Base-by-base conservation (phyloP, 2,329 filamentous ascomycete genomes). In the Pseudogymnoascus sp. region DNA sequence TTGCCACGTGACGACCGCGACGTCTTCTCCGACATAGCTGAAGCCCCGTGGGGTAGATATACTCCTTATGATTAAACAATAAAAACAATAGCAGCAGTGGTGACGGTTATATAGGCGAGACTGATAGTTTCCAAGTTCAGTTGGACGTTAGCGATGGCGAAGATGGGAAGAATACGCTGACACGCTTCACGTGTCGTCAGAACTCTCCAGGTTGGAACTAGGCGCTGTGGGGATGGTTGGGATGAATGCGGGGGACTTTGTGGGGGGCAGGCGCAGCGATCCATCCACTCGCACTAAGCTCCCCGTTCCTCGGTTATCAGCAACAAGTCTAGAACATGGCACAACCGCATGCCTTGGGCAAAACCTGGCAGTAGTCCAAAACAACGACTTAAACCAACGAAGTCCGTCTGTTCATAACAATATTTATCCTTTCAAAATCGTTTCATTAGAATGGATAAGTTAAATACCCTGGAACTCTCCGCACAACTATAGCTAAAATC, bases 1-100 rank as follows among this genome's bases (percentile, higher is more conserved):
- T 55, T 55, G n/a, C 48, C 29, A 55, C 48, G 48, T 55, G 48
- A 55, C 29, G 48, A 55, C 48, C 29, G 48, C 15, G 48, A 33
- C 29, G 48, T 9, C 29, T 3, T 55, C 29, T 35, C 48, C n/a
- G 48, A 35, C 48, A 55, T 55, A 33, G 5, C 35, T 55, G 29
- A 55, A 12, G 45, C 27, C 5, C 13, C 48, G 29, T 12, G 2
- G 2, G 29, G 35, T 6, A 33, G 29, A 55, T 5, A 7, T 55
- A 35, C 25, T 4, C 6, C 5, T 2, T 15, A 15, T 45, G 40
- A 31, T 29, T 52, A 31, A 31, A 52, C 8, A 7, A 29, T 33
- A 2, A 33, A 31, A 55, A 55, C 7, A 55, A 4, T 31, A 52
- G 7, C 8, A 21, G 48, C 8, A 10, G 29, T 5, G 9, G 15